Conservation (phyloP, 352 stramenopile species). For the Saprolegnia diclina region DNA sequence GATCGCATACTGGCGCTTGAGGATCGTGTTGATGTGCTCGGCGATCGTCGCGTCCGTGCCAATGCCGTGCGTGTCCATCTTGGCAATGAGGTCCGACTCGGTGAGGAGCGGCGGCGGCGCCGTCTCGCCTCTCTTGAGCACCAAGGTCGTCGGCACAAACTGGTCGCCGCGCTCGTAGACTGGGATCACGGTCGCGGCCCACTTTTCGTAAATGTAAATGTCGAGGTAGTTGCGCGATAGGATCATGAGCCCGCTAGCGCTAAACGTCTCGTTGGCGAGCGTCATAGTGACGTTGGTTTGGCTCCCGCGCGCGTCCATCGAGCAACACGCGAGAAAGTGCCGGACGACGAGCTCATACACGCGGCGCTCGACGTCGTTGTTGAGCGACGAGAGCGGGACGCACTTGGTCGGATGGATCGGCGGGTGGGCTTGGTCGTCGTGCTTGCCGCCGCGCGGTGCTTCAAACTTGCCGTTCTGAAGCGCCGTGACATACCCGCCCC, state of each 20-base stretch:
- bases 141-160: conserved; percentile 60
- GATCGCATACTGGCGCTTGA: conserved; percentile 94
- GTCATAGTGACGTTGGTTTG: conserved; percentile 86
- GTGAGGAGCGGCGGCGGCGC: conserved; percentile 83
- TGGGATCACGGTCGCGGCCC: conserved; percentile 81
- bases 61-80: conserved; percentile 94
- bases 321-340: conserved; percentile 99
- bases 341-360: conserved; percentile 97
- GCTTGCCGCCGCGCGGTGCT: conserved; percentile 81
- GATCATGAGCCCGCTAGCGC: conserved; percentile 85
- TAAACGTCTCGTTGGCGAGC: conserved; percentile 86
- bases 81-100: conserved; percentile 89
- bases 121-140: conserved; percentile 71
- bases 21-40: conserved; percentile 98
- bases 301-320: conserved; percentile 87
- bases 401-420: conserved; percentile 98
- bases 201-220: conserved; percentile 94
- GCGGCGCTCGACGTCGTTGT: conserved; percentile 84
- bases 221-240: conserved; percentile 92
- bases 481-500: conserved; percentile 73
- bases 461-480: conserved; percentile 70
- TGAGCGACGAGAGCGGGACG: conserved; percentile 60
- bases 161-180: conserved; percentile 72
- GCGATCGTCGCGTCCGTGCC: conserved; percentile 95
- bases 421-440: conserved; percentile 97